These are phyloP conservation scores for Pseudozyma sp. DNA, from an alignment of 1,284 basidiomycete genomes.

Conservation along the genomic window DNA sequence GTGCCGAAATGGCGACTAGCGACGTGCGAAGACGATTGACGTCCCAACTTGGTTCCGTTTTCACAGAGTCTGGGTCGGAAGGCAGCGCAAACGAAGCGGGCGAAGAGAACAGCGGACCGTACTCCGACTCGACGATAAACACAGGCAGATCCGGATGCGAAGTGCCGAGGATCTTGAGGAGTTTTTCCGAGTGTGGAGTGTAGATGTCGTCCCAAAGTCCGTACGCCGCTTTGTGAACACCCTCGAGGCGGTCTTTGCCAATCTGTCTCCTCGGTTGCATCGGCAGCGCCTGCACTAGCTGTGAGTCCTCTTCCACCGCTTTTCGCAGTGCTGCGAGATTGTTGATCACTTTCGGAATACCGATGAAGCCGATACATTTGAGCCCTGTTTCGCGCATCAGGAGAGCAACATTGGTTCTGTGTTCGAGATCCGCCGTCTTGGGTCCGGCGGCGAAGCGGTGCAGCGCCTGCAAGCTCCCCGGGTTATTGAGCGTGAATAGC, in stretches of 20 bases:
- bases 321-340: conserved; percentile 65
- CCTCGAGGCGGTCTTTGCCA: conserved; percentile 34
- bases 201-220: conserved; percentile 87
- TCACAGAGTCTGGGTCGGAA: conserved; percentile 30
- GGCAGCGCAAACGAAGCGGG: conserved; percentile 72
- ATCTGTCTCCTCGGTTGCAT: conserved; percentile 57
- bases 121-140: conserved; percentile 90
- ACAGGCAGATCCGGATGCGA: conserved; percentile 77
- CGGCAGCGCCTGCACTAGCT: conserved; percentile 56
- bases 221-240: conserved; percentile 56
- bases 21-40: conserved; percentile 87
- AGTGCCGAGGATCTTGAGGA: conserved; percentile 84
- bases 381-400: conserved; percentile 92
- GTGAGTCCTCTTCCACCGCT: conserved; percentile 59
- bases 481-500: conserved; percentile 83
- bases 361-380: conserved; percentile 92
- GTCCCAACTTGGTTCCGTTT: conserved; percentile 71
- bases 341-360: conserved; percentile 78
- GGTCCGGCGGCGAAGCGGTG: conserved; percentile 78
- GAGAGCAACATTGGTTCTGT: conserved; percentile 76
- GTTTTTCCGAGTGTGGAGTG: conserved; percentile 86
- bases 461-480: conserved; percentile 80
- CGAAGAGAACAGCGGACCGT: conserved; percentile 85
- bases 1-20: conserved; percentile 87
- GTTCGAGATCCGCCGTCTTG: conserved; percentile 71